A percentile compares a stretch with the other conserved stretches of the same genome.
Evolutionary conservation across 441 rosid genomes (phyloP).

Genomic region (Capsella rubella): DNA sequence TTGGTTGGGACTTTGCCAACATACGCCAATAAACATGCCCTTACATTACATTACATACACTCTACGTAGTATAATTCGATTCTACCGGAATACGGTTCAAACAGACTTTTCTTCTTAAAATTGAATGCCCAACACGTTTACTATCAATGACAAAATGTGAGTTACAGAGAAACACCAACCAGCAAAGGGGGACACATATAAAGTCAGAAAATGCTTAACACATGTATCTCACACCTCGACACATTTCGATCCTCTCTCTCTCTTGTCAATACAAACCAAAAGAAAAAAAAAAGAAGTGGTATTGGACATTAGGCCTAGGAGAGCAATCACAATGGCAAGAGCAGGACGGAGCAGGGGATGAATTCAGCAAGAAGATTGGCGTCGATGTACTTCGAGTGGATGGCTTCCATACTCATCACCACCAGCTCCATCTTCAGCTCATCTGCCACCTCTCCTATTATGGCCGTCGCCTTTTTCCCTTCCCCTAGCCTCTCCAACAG

Average conservation of each 20-base stretch:
- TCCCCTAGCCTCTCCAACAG: slow-evolving; percentile 89
- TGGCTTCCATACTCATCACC: slow-evolving; percentile 94
- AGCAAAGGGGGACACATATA: background rate
- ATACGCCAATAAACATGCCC: too few relatives aligned
- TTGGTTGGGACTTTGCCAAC: too few relatives aligned
- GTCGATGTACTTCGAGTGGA: slow-evolving; percentile 93
- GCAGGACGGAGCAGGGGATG: slow-evolving; percentile 90
- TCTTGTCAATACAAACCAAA: background rate
- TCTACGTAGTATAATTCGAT: too few relatives aligned
- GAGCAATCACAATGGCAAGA: slow-evolving; percentile 65
- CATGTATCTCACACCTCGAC: slow-evolving; percentile 7
- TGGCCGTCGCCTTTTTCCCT: slow-evolving; percentile 87
- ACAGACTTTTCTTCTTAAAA: background rate
- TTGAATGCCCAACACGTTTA: background rate
- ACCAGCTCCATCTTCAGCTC: slow-evolving; percentile 86
- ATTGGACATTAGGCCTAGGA: background rate
- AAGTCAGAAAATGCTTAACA: slow-evolving; percentile 9
- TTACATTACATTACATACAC: too few relatives aligned
- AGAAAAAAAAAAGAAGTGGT: too few relatives aligned
- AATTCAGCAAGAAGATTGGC: slow-evolving; percentile 93
- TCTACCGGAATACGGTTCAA: too few relatives aligned
- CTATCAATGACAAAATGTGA: background rate
- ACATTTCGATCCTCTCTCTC: background rate
- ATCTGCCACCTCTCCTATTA: slow-evolving; percentile 96
- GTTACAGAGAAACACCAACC: background rate